Conservation (phyloP, 1,284 basidiomycete genomes). For the Lentinus polychrous region DNA sequence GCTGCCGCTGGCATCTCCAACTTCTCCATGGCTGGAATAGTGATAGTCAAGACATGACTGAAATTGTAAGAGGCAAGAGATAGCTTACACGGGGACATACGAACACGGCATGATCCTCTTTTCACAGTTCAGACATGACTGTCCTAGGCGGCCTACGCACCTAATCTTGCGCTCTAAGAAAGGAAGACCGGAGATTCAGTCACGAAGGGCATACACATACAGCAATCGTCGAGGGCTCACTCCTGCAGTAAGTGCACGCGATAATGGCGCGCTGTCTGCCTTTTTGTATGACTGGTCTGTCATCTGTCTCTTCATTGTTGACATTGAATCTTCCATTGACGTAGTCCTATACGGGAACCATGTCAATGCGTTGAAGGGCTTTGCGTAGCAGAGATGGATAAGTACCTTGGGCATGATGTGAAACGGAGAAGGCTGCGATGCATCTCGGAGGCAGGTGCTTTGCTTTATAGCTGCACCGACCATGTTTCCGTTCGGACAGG, state of each 20-base stretch:
- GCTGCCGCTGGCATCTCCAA: no score
- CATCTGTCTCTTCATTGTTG: background rate
- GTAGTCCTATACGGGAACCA: no score
- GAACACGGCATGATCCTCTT: background rate
- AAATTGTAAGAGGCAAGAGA: no score
- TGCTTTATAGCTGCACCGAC: no score
- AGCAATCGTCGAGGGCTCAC: background rate
- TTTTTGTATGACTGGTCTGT: background rate
- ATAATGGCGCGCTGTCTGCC: background rate
- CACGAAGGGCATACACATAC: background rate
- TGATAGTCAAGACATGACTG: no score
- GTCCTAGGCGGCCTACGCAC: background rate
- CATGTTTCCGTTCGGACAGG: no score
- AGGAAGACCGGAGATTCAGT: no score
- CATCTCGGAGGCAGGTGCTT: background rate
- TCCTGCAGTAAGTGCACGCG: background rate
- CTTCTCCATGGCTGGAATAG: no score
- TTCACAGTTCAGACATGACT: constrained; percentile 1
- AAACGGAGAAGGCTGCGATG: background rate
- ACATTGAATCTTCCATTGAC: background rate
- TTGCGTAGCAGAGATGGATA: background rate
- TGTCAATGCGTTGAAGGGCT: no score
- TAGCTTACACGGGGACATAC: background rate
- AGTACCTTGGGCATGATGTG: background rate
- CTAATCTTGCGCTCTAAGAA: background rate